Evolutionary conservation across 1,284 basidiomycete genomes (phyloP).

Genomic region (Tilletia horrida): DNA sequence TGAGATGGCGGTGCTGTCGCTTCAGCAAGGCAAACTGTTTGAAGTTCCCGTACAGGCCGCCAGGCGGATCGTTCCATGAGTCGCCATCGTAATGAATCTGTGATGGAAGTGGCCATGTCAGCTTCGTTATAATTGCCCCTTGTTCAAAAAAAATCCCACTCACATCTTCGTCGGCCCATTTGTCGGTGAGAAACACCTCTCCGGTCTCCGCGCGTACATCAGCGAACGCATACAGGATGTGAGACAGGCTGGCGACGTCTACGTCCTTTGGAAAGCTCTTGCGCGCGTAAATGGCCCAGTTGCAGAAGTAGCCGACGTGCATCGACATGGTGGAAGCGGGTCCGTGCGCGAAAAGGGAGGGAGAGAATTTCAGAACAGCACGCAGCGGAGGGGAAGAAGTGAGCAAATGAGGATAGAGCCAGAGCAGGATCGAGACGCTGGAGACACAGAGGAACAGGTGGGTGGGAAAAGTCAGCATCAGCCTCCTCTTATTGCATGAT

Average conservation of each 20-base stretch:
- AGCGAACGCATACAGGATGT: conserved; percentile 82
- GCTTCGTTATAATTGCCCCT: background rate
- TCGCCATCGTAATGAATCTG: conserved; percentile 65
- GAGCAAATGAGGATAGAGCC: too few species aligned
- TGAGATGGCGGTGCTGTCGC: conserved; percentile 63
- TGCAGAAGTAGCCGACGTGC: conserved; percentile 37
- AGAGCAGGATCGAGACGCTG: too few species aligned
- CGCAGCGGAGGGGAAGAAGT: too few species aligned
- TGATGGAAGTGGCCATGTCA: background rate
- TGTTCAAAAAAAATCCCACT: background rate
- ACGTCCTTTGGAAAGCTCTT: conserved; percentile 70
- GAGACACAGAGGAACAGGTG: too few species aligned
- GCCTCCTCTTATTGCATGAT: too few species aligned
- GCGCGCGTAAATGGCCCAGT: conserved; percentile 89
- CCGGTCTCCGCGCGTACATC: conserved; percentile 70
- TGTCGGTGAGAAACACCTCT: conserved; percentile 65
- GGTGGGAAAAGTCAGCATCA: too few species aligned
- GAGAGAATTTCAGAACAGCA: background rate
- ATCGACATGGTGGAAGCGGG: background rate
- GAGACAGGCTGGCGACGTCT: conserved; percentile 68
- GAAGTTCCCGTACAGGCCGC: conserved; percentile 75
- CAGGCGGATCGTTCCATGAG: conserved; percentile 33
- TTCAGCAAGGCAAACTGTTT: conserved; percentile 83
- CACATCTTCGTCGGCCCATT: conserved; percentile 69
- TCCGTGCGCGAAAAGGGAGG: background rate